Evolutionary conservation across 371 early-diverging fungal genomes (phyloP), one percentile per base, ranked within the genome.

Genomic region (Haplosporangium sp.): DNA sequence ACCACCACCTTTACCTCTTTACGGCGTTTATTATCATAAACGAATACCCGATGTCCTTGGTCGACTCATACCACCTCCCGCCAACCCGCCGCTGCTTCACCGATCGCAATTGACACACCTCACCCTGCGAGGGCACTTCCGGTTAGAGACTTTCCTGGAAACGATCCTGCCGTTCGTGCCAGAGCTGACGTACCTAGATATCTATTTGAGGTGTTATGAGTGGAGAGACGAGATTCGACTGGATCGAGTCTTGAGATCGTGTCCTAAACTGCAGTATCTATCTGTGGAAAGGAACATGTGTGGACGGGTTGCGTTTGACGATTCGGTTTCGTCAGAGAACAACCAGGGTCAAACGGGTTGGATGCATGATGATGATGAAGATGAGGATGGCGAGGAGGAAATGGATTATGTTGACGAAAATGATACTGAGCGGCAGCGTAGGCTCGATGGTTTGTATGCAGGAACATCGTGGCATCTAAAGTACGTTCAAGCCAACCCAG

Each of bases 271-370:
- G n/a, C 43, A 60, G 55, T 62, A 72, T 53, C 29, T 72, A 13
- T 72, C 62, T 6, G 59, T 72, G 42, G 73, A 72, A 7, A 48
- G 66, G 29, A 65, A 65, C 50, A 72, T 72, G 73, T 48, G 65
- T 16, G 73, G 73, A 6, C 29, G 51, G 2, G 60, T 72, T 12
- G 43, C 42, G 0, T 64, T 72, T 52, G 59, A 36, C 14, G 64
- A 71, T 16, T 48, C 14, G 3, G 23, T 40, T 13, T 5, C 45
- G 20, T 18, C 41, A 12, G 40, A 20, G 42, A 38, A 23, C 21
- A 8, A 6, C 13, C 23, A 50, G 37, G 61, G 43, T 9, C 38
- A 37, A 1, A 42, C 9, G 7, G 57, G 50, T 23, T 45, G 40
- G 43, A 29, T 29, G 29, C 4, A 29, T 13, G 52, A 58, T 16